Percentiles rank a stretch among this genome's conserved stretches.
These are phyloP conservation scores for Cyclocybe cylindracea DNA, from an alignment of 768 basidiomycete genomes.

Conservation along the genomic window DNA sequence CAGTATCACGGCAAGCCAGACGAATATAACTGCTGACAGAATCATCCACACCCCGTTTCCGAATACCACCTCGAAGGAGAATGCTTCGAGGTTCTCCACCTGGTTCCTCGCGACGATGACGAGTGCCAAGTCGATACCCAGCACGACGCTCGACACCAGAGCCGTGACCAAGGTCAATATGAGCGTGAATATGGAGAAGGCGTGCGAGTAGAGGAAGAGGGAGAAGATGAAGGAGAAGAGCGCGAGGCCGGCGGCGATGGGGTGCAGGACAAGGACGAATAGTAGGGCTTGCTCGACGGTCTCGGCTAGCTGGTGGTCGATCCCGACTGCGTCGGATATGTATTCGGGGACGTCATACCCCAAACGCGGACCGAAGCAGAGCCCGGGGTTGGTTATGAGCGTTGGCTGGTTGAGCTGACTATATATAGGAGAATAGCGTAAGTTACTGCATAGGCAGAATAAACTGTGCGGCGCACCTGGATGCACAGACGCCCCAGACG, in stretches of 20 bases:
- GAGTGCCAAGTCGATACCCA: slow-evolving; percentile 64
- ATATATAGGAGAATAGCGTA: slow-evolving; percentile 14
- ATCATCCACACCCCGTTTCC: slow-evolving; percentile 80
- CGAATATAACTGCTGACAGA: slow-evolving; percentile 51
- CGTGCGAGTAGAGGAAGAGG: slow-evolving; percentile 60
- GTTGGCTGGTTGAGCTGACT: slow-evolving; percentile 32
- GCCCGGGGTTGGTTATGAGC: slow-evolving; percentile 36
- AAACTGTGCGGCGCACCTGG: slow-evolving; percentile 34
- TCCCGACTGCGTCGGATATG: slow-evolving; percentile 40
- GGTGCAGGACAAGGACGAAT: slow-evolving; percentile 67
- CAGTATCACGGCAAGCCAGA: slow-evolving; percentile 63
- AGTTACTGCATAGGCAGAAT: slow-evolving; percentile 23
- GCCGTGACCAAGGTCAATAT: slow-evolving; percentile 58
- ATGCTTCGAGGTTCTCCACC: slow-evolving; percentile 37
- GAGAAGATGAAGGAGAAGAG: slow-evolving; percentile 52
- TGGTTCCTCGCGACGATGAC: slow-evolving; percentile 51
- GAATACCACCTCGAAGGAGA: slow-evolving; percentile 48
- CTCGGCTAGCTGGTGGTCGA: slow-evolving; percentile 44
- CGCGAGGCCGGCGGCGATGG: slow-evolving; percentile 61
- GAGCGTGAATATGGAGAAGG: slow-evolving; percentile 57
- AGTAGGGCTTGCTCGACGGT: slow-evolving; percentile 52
- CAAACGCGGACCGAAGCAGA: slow-evolving; percentile 64
- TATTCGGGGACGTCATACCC: slow-evolving; percentile 65
- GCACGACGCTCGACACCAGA: slow-evolving; percentile 52
- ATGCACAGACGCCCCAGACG: slow-evolving; percentile 81